phyloP scores from a whole-genome alignment of 2,329 filamentous ascomycete genomes.

The Colletotrichum godetiae region DNA sequence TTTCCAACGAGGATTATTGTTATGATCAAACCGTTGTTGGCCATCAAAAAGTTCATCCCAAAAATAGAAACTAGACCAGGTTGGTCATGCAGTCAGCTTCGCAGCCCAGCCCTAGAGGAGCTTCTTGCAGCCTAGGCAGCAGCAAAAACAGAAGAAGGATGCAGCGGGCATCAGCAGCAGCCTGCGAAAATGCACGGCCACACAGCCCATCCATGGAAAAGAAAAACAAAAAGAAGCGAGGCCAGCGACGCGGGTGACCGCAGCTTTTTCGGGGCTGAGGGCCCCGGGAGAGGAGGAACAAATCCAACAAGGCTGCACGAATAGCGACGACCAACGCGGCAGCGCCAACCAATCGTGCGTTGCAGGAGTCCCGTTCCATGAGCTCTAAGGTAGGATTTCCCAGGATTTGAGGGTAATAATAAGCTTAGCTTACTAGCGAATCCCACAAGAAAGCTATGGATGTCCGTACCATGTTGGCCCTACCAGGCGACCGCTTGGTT shows the following conservation, averaged over 20 bases:
- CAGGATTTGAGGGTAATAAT: background rate
- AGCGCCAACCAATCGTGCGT: background rate
- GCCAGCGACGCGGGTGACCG: background rate
- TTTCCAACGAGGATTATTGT: background rate
- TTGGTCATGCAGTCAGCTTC: background rate
- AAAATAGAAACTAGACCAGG: conserved; percentile 5
- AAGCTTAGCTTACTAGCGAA: conserved; percentile 9
- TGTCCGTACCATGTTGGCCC: background rate
- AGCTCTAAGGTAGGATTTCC: background rate
- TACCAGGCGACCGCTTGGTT: background rate
- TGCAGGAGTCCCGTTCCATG: background rate
- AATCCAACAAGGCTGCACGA: background rate
- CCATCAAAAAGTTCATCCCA: background rate
- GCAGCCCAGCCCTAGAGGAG: background rate
- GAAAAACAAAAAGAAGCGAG: background rate
- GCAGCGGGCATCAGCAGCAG: background rate
- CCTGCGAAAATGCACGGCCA: background rate
- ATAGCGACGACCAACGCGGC: background rate
- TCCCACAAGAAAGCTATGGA: background rate
- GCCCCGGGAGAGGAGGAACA: background rate
- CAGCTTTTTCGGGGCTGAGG: background rate
- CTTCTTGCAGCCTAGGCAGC: background rate
- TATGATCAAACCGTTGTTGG: background rate
- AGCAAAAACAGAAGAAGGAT: background rate
- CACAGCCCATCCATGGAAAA: background rate